Evolutionary conservation across 2,329 filamentous ascomycete genomes (phyloP).

Genomic region (Venturia effusa): DNA sequence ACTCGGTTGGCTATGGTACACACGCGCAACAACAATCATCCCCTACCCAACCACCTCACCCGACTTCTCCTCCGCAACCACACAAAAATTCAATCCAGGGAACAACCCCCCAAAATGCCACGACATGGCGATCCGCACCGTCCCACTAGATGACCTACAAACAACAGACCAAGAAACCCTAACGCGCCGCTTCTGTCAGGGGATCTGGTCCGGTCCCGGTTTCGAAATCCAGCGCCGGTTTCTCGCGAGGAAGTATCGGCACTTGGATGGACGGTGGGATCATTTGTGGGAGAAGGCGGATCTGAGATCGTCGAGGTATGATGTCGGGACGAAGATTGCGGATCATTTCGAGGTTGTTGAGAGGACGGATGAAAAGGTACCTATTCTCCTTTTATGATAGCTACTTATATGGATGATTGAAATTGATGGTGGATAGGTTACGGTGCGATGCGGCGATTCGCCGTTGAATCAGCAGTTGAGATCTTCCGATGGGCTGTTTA

Average conservation of each 20-base stretch:
- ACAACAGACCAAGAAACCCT: conserved; percentile 21
- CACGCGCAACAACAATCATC: conserved; percentile 25
- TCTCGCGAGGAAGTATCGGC: conserved; percentile 26
- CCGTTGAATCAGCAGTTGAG: conserved; percentile 21
- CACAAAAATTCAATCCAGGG: conserved; percentile 22
- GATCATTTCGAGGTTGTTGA: conserved; percentile 33
- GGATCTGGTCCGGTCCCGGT: conserved; percentile 26
- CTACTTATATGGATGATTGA: not conserved
- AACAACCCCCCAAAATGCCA: conserved; percentile 27
- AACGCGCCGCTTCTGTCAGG: conserved; percentile 27
- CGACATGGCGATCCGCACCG: conserved; percentile 25
- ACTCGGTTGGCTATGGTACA: conserved; percentile 24
- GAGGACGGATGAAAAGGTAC: conserved; percentile 24
- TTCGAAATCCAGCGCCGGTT: conserved; percentile 25
- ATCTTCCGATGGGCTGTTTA: conserved; percentile 26
- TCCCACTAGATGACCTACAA: conserved; percentile 24
- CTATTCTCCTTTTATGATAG: not conserved
- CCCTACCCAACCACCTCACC: conserved; percentile 21
- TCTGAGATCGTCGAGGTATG: conserved; percentile 22
- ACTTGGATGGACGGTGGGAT: conserved; percentile 20
- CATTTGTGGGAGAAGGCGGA: conserved; percentile 27
- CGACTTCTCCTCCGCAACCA: conserved; percentile 18
- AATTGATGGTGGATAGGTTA: conserved; percentile 18
- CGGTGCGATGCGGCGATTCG: conserved; percentile 28
- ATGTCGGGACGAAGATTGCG: conserved; percentile 25